Evolutionary conservation across 345 rosid species (phyloP), one percentile per base, ranked within the genome.

Genomic region (Populus deltoides): DNA sequence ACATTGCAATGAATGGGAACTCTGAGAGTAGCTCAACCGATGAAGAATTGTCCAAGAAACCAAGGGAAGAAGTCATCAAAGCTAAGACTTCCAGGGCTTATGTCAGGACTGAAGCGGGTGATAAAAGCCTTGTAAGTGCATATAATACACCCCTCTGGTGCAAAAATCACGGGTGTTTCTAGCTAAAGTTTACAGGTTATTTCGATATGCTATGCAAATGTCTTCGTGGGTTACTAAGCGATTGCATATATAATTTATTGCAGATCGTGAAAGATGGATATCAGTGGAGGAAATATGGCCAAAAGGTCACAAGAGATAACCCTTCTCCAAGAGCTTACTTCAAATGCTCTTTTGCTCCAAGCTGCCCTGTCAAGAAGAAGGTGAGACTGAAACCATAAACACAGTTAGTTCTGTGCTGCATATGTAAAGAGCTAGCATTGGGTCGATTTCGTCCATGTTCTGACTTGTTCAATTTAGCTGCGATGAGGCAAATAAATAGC

Each of bases 261-360:
- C 81, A 95, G 99, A 87, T 93, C 70, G 97, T 93, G 76, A 96
- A 90, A 78, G 99, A 96, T 90, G 99, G 99, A 61, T 96, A 91
- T 85, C 99, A 93, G 76, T 96, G 99, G 99, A 96, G 98, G 83
- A 96, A 96, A 77, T 96, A 96, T 79, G 99, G 99, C 41, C 99
- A 96, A 71, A 96, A 96, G 74, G 98, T 96, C n/a, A 96, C 99
- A 17, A 93, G 99, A 88, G 95, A 96, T 76, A 96, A 96, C 75
- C 99, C 99, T 68, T 96, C 88, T 76, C 99, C 99, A 22, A 88
- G 98, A 88, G 99, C 98, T 80, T 96, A 96, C 88, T 96, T 91
- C 91, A 93, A 90, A 78, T 96, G 99, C 86, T 93, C 98, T 78
- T 92, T 89, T 79, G 98, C 99, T 75, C 99, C 99, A 11, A 88